Evolutionary conservation across 495 filamentous ascomycete species (phyloP).

Genomic region (Aspergillus indologenus): DNA sequence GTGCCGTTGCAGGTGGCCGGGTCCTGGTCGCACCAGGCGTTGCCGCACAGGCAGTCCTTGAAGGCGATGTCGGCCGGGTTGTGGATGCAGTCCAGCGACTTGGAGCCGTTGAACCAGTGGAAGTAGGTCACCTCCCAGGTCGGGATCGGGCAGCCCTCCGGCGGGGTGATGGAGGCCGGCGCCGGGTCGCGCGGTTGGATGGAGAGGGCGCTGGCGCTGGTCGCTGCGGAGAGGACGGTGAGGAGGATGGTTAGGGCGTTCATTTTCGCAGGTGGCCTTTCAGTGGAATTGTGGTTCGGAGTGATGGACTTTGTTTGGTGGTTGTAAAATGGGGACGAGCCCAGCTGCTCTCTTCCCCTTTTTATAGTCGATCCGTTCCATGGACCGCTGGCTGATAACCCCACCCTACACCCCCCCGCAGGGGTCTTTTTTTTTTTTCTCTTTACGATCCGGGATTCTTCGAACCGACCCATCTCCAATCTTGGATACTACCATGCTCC

Average conservation of each 20-base stretch:
- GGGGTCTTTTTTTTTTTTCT: too few relatives aligned
- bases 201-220: conserved; percentile 13
- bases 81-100: conserved; percentile 38
- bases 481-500: too few relatives aligned
- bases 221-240: conserved; percentile 10
- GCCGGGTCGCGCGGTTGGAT: conserved; percentile 8
- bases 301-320: too few relatives aligned
- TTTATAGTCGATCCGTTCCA: too few relatives aligned
- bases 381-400: too few relatives aligned
- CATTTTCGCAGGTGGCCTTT: too few relatives aligned
- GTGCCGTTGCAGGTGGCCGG: conserved; percentile 30
- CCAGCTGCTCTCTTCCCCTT: too few relatives aligned
- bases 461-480: too few relatives aligned
- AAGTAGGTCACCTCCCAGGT: conserved; percentile 33
- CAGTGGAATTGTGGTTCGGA: too few relatives aligned
- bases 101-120: conserved; percentile 35
- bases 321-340: too few relatives aligned
- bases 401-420: too few relatives aligned
- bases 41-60: conserved; percentile 30
- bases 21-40: conserved; percentile 28
- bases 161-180: conserved; percentile 28
- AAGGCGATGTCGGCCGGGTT: conserved; percentile 28
- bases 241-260: neutral
- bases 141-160: conserved; percentile 32
- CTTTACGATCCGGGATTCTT: too few relatives aligned